Conservation (phyloP, 2,329 filamentous ascomycete genomes). For the Decorospora gaudefroyi region DNA sequence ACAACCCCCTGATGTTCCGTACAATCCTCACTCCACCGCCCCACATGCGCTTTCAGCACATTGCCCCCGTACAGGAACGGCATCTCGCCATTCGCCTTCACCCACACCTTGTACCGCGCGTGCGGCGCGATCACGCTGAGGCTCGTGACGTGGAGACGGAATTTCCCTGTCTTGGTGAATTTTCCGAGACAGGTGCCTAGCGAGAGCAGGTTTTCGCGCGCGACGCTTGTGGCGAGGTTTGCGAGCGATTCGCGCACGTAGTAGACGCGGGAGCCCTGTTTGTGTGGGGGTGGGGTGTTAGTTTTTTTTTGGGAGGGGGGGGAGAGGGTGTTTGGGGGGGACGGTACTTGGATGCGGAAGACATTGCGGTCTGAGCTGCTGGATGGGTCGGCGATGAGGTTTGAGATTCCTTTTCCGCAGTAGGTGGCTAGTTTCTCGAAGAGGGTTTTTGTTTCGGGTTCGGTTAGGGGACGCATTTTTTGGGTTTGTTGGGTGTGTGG, state of each 20-base stretch:
- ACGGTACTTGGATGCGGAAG: constrained; percentile 57
- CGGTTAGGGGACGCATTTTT: constrained; percentile 80
- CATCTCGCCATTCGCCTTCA: constrained; percentile 96
- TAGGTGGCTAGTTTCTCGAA: constrained; percentile 95
- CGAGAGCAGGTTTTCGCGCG: constrained; percentile 79
- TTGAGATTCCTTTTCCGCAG: constrained; percentile 82
- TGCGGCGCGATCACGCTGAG: constrained; percentile 87
- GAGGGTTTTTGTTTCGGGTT: constrained; percentile 75
- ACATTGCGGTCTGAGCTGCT: constrained; percentile 45
- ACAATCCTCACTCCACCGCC: constrained; percentile 86
- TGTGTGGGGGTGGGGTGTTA: constrained; percentile 49
- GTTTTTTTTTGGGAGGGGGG: neutral
- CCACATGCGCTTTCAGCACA: constrained; percentile 79
- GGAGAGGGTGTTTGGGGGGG: neutral
- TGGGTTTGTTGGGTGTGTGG: no score
- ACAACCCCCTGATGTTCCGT: constrained; percentile 92
- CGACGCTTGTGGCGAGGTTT: constrained; percentile 85
- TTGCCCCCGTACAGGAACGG: constrained; percentile 95
- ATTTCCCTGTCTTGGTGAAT: constrained; percentile 96
- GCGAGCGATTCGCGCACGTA: constrained; percentile 89
- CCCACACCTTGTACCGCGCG: constrained; percentile 95
- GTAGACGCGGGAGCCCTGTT: constrained; percentile 83
- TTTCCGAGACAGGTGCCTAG: constrained; percentile 92
- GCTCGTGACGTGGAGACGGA: constrained; percentile 90
- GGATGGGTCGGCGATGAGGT: constrained; percentile 59